These are phyloP conservation scores for Geum urbanum DNA, from an alignment of 306 rosid species.

Conservation along the genomic window DNA sequence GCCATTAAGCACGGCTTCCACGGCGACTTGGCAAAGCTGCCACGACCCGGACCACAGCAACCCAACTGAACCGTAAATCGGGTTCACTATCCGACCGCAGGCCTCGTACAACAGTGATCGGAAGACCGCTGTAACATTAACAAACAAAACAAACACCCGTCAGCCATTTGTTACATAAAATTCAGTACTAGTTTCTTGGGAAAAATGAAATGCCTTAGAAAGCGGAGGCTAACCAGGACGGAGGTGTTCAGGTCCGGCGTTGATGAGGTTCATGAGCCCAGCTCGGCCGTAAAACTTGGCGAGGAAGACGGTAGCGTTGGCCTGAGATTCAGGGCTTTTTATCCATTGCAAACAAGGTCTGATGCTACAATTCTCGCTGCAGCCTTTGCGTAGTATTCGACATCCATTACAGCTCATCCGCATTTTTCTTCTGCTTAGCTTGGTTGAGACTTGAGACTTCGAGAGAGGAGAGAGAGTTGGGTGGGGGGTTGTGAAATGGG, in stretches of 20 bases:
- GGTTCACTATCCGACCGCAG: slow-evolving; percentile 91
- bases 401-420: slow-evolving; percentile 99
- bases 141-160: neutral
- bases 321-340: slow-evolving; percentile 87
- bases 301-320: slow-evolving; percentile 90
- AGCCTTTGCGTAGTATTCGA: slow-evolving; percentile 81
- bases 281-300: slow-evolving; percentile 98
- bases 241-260: slow-evolving; percentile 92
- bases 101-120: slow-evolving; percentile 88
- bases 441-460: neutral
- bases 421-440: slow-evolving; percentile 45
- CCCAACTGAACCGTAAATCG: slow-evolving; percentile 95
- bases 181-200: neutral
- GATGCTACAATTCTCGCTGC: slow-evolving; percentile 90
- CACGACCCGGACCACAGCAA: slow-evolving; percentile 94
- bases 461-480: neutral
- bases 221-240: slow-evolving; percentile 74
- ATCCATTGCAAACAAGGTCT: slow-evolving; percentile 92
- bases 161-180: neutral
- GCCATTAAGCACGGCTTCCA: slow-evolving; percentile 84
- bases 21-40: slow-evolving; percentile 94
- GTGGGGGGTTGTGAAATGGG: neutral
- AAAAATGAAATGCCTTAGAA: neutral
- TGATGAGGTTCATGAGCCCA: slow-evolving; percentile 90
- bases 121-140: slow-evolving; percentile 50